Evolutionary conservation across 371 early-diverging fungal species (phyloP).

Genomic region (Chytridium lagenaria): DNA sequence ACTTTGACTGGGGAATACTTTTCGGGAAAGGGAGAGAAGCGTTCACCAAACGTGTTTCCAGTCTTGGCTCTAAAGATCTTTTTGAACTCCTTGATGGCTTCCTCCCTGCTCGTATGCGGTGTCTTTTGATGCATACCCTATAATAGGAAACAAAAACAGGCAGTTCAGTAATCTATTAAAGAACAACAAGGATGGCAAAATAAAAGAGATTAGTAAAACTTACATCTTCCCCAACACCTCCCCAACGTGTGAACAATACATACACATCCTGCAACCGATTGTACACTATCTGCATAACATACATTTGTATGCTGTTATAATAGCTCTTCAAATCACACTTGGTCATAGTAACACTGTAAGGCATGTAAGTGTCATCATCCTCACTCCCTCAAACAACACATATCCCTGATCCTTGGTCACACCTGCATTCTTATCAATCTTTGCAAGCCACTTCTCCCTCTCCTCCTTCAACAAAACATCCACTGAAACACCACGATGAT

Average conservation of each 20-base stretch:
- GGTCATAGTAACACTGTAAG: constrained; percentile 59
- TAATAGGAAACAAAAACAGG: background rate
- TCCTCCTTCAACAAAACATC: constrained; percentile 23
- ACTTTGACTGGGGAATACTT: constrained; percentile 53
- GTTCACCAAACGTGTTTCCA: constrained; percentile 59
- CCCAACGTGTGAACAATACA: constrained; percentile 69
- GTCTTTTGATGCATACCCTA: constrained; percentile 66
- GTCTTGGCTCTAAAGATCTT: constrained; percentile 67
- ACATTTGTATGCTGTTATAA: constrained; percentile 57
- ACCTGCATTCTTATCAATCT: constrained; percentile 47
- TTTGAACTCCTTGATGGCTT: constrained; percentile 61
- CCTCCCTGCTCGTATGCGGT: constrained; percentile 58
- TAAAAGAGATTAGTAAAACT: background rate
- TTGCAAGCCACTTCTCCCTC: constrained; percentile 42
- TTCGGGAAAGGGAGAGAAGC: constrained; percentile 41
- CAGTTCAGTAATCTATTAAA: too few species aligned
- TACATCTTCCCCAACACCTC: constrained; percentile 50
- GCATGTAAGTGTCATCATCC: constrained; percentile 30
- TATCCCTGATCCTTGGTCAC: constrained; percentile 47
- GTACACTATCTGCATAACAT: constrained; percentile 61
- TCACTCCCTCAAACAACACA: constrained; percentile 45
- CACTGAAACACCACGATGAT: constrained; percentile 23
- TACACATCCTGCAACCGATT: constrained; percentile 54
- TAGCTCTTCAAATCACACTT: constrained; percentile 54
- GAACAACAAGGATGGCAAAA: too few species aligned